Conservation (phyloP, 169 alveolate species). For the Miamiensis avidus region DNA sequence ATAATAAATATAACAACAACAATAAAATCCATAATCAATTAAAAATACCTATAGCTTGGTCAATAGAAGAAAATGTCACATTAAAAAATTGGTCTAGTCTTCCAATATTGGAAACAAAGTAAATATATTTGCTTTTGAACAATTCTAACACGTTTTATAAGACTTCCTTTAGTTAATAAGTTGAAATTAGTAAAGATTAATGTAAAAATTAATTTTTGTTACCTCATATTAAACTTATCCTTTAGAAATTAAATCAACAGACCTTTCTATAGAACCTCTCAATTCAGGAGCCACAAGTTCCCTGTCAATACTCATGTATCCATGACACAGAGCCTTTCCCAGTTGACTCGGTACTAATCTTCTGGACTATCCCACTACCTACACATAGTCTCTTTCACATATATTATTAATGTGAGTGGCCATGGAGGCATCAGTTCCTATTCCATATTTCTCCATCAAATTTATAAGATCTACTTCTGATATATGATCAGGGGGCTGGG, state of each 20-base stretch:
- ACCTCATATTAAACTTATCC: conserved; percentile 30
- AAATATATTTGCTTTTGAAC: conserved; percentile 17
- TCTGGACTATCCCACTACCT: conserved; percentile 42
- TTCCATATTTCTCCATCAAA: conserved; percentile 96
- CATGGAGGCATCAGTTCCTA: conserved; percentile 99
- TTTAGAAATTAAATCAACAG: conserved; percentile 40
- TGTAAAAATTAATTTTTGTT: too few relatives aligned
- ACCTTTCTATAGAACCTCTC: conserved; percentile 30
- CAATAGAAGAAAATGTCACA: conserved; percentile 6
- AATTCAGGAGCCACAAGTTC: conserved; percentile 46
- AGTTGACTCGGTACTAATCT: conserved; percentile 41
- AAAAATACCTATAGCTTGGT: background rate
- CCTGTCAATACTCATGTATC: conserved; percentile 32
- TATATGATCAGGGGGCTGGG: conserved; percentile 95
- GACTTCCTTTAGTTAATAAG: background rate
- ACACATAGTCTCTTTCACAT: conserved; percentile 93
- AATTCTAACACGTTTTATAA: conserved; percentile 27
- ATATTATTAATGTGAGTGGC: conserved; percentile 98
- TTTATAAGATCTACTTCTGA: conserved; percentile 96
- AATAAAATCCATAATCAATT: too few relatives aligned
- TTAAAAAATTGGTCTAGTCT: conserved; percentile 15
- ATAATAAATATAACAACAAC: background rate
- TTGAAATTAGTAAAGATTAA: too few relatives aligned
- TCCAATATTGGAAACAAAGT: conserved; percentile 22
- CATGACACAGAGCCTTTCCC: conserved; percentile 28